Evolutionary conservation across 2,329 filamentous ascomycete species (phyloP).

Genomic region (Ascochyta rabiei): DNA sequence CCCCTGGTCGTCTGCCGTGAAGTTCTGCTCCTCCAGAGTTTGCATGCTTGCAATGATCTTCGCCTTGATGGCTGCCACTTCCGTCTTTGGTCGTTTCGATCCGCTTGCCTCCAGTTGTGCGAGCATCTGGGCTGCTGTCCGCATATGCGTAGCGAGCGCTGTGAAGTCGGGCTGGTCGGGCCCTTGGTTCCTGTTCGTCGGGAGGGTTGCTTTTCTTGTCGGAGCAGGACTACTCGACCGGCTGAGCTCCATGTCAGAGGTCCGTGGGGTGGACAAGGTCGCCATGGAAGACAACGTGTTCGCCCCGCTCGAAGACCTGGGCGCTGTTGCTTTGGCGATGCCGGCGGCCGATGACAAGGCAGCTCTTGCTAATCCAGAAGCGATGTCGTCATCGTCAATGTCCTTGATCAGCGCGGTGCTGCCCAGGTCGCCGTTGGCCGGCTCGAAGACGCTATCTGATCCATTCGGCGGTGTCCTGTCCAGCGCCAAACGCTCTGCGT

Average conservation of each 20-base stretch:
- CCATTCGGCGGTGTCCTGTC: conserved; percentile 53
- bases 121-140: conserved; percentile 85
- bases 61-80: conserved; percentile 81
- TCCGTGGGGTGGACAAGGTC: conserved; percentile 69
- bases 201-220: conserved; percentile 65
- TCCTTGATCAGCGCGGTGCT: conserved; percentile 72
- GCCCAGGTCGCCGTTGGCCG: conserved; percentile 77
- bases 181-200: conserved; percentile 57
- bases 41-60: conserved; percentile 94
- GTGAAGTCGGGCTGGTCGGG: conserved; percentile 80
- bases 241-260: conserved; percentile 71
- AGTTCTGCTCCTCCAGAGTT: conserved; percentile 82
- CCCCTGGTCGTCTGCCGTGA: conserved; percentile 72
- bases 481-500: conserved; percentile 61
- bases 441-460: conserved; percentile 81
- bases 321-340: conserved; percentile 45
- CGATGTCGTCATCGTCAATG: conserved; percentile 53
- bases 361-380: conserved; percentile 40
- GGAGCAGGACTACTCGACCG: conserved; percentile 71
- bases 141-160: conserved; percentile 84
- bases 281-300: conserved; percentile 66
- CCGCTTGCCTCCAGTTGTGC: conserved; percentile 81
- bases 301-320: conserved; percentile 66
- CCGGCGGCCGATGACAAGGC: conserved; percentile 29
- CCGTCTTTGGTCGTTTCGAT: conserved; percentile 77